Percentiles rank a stretch among this genome's conserved stretches.
These are phyloP conservation scores for Auriscalpium microsporum DNA, from an alignment of 768 basidiomycete species.

Conservation along the genomic window DNA sequence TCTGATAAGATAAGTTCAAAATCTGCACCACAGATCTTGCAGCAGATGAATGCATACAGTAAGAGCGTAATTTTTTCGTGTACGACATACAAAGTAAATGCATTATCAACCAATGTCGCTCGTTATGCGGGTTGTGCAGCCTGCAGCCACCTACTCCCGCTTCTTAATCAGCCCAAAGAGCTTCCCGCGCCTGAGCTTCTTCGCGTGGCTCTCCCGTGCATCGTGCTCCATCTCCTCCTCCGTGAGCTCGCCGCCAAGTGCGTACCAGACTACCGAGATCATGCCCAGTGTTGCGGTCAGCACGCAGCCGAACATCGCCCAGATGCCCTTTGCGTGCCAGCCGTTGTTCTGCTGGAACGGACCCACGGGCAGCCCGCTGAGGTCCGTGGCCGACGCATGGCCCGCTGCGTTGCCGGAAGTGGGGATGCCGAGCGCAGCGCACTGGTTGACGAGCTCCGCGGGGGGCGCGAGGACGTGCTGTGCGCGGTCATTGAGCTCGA, in stretches of 20 bases:
- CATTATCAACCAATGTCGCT: too few relatives aligned
- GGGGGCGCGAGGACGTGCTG: conserved; percentile 41
- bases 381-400: conserved; percentile 55
- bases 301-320: conserved; percentile 70
- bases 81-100: too few relatives aligned
- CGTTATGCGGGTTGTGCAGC: too few relatives aligned
- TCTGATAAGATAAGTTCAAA: too few relatives aligned
- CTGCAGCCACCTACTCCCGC: neutral
- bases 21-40: too few relatives aligned
- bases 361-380: conserved; percentile 53
- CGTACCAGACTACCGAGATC: conserved; percentile 79
- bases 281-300: conserved; percentile 80
- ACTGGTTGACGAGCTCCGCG: conserved; percentile 54
- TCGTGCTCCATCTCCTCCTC: conserved; percentile 80
- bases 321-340: conserved; percentile 66
- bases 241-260: conserved; percentile 59
- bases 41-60: too few relatives aligned
- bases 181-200: conserved; percentile 44
- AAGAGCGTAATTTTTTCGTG: too few relatives aligned
- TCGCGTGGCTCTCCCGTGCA: conserved; percentile 44
- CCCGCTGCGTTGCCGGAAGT: conserved; percentile 86
- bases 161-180: conserved; percentile 31
- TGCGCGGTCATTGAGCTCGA: conserved; percentile 48
- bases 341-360: conserved; percentile 69
- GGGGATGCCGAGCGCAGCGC: conserved; percentile 48